phyloP scores from a whole-genome alignment of 495 filamentous ascomycete species.

The Penicillium samsonianum region DNA sequence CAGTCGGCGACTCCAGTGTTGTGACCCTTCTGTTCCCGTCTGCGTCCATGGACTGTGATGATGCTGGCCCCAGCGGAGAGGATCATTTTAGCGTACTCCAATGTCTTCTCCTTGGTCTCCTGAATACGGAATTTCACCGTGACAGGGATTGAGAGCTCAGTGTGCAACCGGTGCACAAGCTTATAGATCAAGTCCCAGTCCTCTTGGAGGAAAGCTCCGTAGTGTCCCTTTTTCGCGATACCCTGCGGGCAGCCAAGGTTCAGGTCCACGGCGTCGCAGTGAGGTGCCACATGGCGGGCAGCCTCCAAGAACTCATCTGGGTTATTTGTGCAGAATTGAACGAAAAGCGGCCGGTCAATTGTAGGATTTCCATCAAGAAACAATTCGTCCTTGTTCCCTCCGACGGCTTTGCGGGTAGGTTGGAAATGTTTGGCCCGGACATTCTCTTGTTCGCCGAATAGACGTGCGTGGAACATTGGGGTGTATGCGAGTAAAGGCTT shows the following conservation, averaged over 20 bases:
- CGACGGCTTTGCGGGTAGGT: constrained; percentile 52
- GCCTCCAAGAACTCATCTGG: constrained; percentile 75
- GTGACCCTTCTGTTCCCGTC: constrained; percentile 92
- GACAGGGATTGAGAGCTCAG: constrained; percentile 71
- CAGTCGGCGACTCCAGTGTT: constrained; percentile 94
- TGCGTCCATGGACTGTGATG: constrained; percentile 86
- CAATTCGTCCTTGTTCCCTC: constrained; percentile 31
- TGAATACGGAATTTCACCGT: constrained; percentile 95
- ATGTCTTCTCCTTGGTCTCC: constrained; percentile 79
- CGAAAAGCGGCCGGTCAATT: constrained; percentile 84
- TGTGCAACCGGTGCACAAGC: constrained; percentile 76
- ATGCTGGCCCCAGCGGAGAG: constrained; percentile 88
- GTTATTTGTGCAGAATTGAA: constrained; percentile 95
- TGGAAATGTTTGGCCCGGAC: constrained; percentile 80
- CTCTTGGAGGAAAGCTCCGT: constrained; percentile 94
- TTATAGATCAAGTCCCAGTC: constrained; percentile 79
- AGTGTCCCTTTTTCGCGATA: constrained; percentile 86
- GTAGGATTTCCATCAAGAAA: constrained; percentile 84
- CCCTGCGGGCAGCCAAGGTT: constrained; percentile 98
- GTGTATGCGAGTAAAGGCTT: constrained; percentile 75
- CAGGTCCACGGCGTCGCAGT: constrained; percentile 93
- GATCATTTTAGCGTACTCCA: constrained; percentile 88
- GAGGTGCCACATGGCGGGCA: constrained; percentile 71
- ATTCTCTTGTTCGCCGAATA: constrained; percentile 72
- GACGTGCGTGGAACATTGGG: constrained; percentile 90